Conservation (phyloP, 805 yeast genomes). For the Yamadazyma sp. region DNA sequence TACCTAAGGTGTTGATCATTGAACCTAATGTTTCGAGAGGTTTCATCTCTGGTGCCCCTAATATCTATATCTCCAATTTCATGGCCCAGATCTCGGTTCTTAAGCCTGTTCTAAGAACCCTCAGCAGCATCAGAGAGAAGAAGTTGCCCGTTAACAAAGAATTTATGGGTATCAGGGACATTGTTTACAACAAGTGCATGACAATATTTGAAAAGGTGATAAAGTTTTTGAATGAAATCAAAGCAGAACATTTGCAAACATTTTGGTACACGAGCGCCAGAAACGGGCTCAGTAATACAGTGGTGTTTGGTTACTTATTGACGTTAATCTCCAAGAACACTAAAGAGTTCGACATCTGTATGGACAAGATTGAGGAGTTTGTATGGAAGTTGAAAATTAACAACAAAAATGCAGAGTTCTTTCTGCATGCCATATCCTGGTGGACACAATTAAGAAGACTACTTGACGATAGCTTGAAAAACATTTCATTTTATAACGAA, state of each 20-base stretch:
- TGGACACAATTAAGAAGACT: constrained; percentile 10
- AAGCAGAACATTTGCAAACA: constrained; percentile 78
- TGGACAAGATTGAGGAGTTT: constrained; percentile 12
- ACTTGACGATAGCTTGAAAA: not conserved
- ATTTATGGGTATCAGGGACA: constrained; percentile 76
- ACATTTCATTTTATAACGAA: constrained; percentile 7
- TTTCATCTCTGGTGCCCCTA: constrained; percentile 61
- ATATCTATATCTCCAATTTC: constrained; percentile 79
- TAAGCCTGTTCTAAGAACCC: constrained; percentile 33
- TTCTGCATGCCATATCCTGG: constrained; percentile 13
- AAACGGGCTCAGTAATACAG: constrained; percentile 13
- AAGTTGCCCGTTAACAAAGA: constrained; percentile 60
- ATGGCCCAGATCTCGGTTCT: constrained; percentile 76
- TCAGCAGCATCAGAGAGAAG: constrained; percentile 29
- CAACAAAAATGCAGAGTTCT: constrained; percentile 15
- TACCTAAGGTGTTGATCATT: constrained; percentile 65
- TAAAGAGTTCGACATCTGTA: constrained; percentile 9
- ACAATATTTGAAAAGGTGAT: constrained; percentile 23
- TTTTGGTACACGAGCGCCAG: constrained; percentile 71
- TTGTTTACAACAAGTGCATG: constrained; percentile 78
- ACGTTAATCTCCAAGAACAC: constrained; percentile 8
- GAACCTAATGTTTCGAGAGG: constrained; percentile 54
- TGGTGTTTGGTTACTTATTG: constrained; percentile 13
- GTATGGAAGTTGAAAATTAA: constrained; percentile 16
- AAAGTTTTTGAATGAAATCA: constrained; percentile 44